Conservation (phyloP, 805 yeast genomes). For the Cyberlindnera maritima region DNA sequence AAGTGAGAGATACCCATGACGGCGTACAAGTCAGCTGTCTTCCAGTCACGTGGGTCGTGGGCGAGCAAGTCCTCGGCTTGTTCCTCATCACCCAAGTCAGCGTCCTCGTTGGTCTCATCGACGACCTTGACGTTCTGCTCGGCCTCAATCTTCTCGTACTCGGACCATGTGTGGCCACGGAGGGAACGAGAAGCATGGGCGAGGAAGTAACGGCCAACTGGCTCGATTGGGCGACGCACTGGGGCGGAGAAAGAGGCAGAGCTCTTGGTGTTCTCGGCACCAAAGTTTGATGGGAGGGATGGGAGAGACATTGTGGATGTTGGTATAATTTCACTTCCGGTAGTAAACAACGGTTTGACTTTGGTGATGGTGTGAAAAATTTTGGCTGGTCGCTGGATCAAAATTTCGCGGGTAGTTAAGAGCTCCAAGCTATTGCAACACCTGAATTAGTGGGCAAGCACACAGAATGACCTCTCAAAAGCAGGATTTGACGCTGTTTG, state of each 20-base stretch:
- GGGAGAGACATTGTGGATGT: slow-evolving; percentile 39
- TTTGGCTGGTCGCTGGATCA: slow-evolving; percentile 2
- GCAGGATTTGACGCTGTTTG: slow-evolving; percentile 56
- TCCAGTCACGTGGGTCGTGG: slow-evolving; percentile 98
- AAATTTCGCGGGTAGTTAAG: slow-evolving; percentile 5
- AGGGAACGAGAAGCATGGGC: slow-evolving; percentile 96
- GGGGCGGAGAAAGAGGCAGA: slow-evolving; percentile 53
- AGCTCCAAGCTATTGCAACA: background rate
- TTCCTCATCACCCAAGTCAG: slow-evolving; percentile 71
- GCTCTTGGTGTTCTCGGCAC: slow-evolving; percentile 48
- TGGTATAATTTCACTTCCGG: background rate
- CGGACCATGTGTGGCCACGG: slow-evolving; percentile 98
- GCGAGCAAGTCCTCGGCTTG: slow-evolving; percentile 65
- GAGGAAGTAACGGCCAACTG: slow-evolving; percentile 92
- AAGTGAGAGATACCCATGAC: slow-evolving; percentile 91
- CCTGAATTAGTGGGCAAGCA: background rate
- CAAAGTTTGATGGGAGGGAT: slow-evolving; percentile 52
- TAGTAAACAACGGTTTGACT: slow-evolving; percentile 25
- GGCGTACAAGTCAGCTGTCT: slow-evolving; percentile 91
- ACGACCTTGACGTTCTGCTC: slow-evolving; percentile 70
- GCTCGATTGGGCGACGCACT: slow-evolving; percentile 83
- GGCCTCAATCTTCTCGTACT: slow-evolving; percentile 91
- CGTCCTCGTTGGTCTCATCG: slow-evolving; percentile 54
- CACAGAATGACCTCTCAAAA: slow-evolving; percentile 37
- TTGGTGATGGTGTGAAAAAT: slow-evolving; percentile 13